phyloP scores from a whole-genome alignment of 148 eudicot species.

The Diospyros lotus region DNA sequence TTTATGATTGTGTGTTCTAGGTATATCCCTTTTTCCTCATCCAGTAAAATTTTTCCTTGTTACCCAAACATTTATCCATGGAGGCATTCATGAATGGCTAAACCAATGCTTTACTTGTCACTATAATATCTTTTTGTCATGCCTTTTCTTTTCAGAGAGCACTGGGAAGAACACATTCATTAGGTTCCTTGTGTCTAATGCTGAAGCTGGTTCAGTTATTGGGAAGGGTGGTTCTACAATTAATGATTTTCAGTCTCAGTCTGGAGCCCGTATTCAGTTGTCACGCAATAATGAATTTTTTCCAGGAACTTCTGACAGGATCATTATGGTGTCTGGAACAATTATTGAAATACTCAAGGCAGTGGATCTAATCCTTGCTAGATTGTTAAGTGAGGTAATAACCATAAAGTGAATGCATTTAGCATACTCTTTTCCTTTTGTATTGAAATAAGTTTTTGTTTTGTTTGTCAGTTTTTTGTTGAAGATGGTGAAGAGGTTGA shows the following conservation, averaged over 20 bases:
- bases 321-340: slow-evolving; percentile 85
- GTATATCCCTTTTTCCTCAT: neutral
- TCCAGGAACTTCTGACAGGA: slow-evolving; percentile 95
- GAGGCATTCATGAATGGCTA: neutral
- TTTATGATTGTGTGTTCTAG: neutral
- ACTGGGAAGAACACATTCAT: slow-evolving; percentile 55
- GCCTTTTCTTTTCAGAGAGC: slow-evolving; percentile 26
- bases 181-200: slow-evolving; percentile 92
- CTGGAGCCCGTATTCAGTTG: slow-evolving; percentile 95
- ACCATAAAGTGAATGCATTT: neutral
- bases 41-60: neutral
- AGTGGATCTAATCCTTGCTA: slow-evolving; percentile 74
- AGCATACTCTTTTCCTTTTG: neutral
- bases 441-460: slow-evolving; percentile 1
- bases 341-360: slow-evolving; percentile 71
- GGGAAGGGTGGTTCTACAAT: slow-evolving; percentile 95
- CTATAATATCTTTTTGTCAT: neutral
- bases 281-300: slow-evolving; percentile 89
- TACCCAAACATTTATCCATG: neutral
- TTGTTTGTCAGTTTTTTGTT: slow-evolving; percentile 49
- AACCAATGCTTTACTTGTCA: neutral
- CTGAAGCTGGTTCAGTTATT: slow-evolving; percentile 95
- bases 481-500: slow-evolving; percentile 70
- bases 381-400: slow-evolving; percentile 72
- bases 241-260: slow-evolving; percentile 79